These are phyloP conservation scores for Phalaenopsis aphrodite DNA, from an alignment of 106 monocot genomes.

Conservation along the genomic window DNA sequence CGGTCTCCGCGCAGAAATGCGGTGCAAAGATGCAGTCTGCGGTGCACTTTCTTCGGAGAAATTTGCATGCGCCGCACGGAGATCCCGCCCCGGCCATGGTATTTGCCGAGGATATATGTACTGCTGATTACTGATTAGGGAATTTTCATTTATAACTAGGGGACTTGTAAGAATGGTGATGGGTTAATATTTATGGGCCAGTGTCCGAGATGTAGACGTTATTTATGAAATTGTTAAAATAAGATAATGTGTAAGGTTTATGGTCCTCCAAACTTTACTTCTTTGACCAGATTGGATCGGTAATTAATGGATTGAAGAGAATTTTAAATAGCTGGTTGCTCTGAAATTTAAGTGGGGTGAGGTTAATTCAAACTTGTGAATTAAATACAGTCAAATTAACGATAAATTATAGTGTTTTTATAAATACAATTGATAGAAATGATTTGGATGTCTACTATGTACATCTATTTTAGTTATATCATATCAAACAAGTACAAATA, in stretches of 20 bases:
- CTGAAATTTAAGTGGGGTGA: too few relatives aligned
- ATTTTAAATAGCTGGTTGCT: too few relatives aligned
- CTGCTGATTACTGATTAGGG: background rate
- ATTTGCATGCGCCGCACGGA: conserved; percentile 81
- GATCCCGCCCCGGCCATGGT: conserved; percentile 16
- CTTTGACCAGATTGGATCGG: background rate
- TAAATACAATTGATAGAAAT: too few relatives aligned
- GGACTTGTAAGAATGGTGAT: background rate
- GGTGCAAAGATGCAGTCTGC: conserved; percentile 52
- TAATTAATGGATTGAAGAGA: too few relatives aligned
- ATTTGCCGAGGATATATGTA: background rate
- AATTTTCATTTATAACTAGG: background rate
- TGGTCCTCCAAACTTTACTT: too few relatives aligned
- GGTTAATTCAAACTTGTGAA: too few relatives aligned
- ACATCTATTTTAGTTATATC: too few relatives aligned
- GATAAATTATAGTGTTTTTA: too few relatives aligned
- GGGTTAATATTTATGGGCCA: too few relatives aligned
- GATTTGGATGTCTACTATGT: too few relatives aligned
- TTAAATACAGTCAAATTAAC: too few relatives aligned
- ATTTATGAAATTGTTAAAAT: background rate
- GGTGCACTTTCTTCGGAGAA: conserved; percentile 60
- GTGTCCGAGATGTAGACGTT: background rate
- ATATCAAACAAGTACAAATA: too few relatives aligned
- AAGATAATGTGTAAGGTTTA: background rate
- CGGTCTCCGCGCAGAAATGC: conserved; percentile 50